A percentile compares a stretch with the other conserved stretches of the same genome.
Conservation (phyloP, 345 rosid genomes). For the Pugionium dolabratum region DNA sequence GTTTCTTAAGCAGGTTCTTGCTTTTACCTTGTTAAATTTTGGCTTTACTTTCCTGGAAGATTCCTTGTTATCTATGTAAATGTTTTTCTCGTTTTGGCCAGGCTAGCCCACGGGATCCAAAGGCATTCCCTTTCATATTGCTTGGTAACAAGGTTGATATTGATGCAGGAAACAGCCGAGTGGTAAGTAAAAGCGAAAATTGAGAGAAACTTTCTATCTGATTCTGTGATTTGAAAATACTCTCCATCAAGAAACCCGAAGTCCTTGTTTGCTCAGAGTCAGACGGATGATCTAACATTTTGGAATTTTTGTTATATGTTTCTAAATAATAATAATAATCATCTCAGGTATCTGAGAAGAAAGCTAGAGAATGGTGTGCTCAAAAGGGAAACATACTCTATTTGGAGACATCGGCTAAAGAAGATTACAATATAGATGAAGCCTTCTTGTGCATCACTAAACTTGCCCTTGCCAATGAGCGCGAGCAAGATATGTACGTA, state of each 20-base stretch:
- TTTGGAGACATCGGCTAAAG: slow-evolving; percentile 96
- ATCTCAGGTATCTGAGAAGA: slow-evolving; percentile 88
- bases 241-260: background rate
- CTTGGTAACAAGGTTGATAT: slow-evolving; percentile 98
- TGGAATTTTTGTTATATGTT: too few relatives aligned
- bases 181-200: slow-evolving; percentile 51
- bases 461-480: slow-evolving; percentile 79
- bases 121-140: slow-evolving; percentile 74
- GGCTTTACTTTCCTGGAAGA: background rate
- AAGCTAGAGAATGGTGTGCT: slow-evolving; percentile 96
- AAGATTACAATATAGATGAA: slow-evolving; percentile 85
- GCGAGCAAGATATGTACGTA: slow-evolving; percentile 87
- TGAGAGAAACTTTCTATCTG: background rate
- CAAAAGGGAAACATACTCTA: slow-evolving; percentile 85
- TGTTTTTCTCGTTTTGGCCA: slow-evolving; percentile 25
- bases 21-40: slow-evolving; percentile 4
- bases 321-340: too few relatives aligned
- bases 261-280: background rate
- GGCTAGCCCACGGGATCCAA: slow-evolving; percentile 87
- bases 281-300: background rate
- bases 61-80: background rate
- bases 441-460: slow-evolving; percentile 79
- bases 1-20: slow-evolving; percentile 71
- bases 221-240: background rate
- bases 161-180: slow-evolving; percentile 99